Conservation (phyloP, 2,329 filamentous ascomycete species). For the Pseudocercospora eumusae region DNA sequence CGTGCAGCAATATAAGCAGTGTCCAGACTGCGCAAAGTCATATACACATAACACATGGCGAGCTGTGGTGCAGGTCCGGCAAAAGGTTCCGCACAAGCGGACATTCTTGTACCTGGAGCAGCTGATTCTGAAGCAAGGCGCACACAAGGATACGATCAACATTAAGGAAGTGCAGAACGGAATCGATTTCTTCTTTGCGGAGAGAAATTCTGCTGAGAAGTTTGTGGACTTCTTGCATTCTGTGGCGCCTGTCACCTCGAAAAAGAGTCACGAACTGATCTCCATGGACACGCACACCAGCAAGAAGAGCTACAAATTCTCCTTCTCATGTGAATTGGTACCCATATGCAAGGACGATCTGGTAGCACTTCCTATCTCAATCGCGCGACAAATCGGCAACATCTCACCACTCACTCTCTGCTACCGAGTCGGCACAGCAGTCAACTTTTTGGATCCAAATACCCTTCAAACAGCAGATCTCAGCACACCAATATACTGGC, state of each 20-base stretch:
- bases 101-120: slow-evolving; percentile 85
- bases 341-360: slow-evolving; percentile 97
- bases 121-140: slow-evolving; percentile 89
- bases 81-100: slow-evolving; percentile 95
- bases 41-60: slow-evolving; percentile 97
- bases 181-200: slow-evolving; percentile 91
- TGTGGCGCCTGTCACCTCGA: slow-evolving; percentile 73
- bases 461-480: slow-evolving; percentile 91
- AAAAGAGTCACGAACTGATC: slow-evolving; percentile 90
- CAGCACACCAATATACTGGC: slow-evolving; percentile 82
- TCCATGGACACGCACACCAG: slow-evolving; percentile 90
- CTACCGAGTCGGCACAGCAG: slow-evolving; percentile 80
- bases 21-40: slow-evolving; percentile 90
- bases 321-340: slow-evolving; percentile 83
- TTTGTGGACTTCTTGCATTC: slow-evolving; percentile 89
- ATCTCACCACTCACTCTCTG: slow-evolving; percentile 85
- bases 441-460: slow-evolving; percentile 86
- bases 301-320: slow-evolving; percentile 91
- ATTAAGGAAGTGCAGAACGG: slow-evolving; percentile 97
- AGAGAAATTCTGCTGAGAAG: slow-evolving; percentile 86
- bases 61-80: slow-evolving; percentile 88
- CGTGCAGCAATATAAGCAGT: slow-evolving; percentile 87
- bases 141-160: slow-evolving; percentile 91
- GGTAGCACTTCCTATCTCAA: slow-evolving; percentile 84
- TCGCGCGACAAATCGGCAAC: slow-evolving; percentile 85